Evolutionary conservation across 768 basidiomycete genomes (phyloP).

Genomic region (Tylopilus sp.): DNA sequence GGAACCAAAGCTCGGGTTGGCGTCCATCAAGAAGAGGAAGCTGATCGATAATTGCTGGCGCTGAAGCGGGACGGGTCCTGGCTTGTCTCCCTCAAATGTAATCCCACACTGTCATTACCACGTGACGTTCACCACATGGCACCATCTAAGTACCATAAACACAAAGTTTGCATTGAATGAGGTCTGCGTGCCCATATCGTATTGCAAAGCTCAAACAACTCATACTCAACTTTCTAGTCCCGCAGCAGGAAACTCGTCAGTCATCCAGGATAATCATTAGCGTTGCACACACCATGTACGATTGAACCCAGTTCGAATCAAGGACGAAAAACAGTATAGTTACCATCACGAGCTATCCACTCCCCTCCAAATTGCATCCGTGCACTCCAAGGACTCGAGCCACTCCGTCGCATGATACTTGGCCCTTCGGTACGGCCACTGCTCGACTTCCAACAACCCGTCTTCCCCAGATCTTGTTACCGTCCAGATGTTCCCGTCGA

Average conservation of each 20-base stretch:
- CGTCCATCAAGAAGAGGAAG: conserved; percentile 19
- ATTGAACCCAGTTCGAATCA: neutral
- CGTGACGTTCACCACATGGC: conserved; percentile 7
- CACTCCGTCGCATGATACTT: conserved; percentile 54
- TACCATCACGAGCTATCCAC: conserved; percentile 7
- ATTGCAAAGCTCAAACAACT: too few relatives aligned
- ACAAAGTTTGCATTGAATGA: too few relatives aligned
- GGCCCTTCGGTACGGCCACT: conserved; percentile 53
- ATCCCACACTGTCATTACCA: conserved; percentile 15
- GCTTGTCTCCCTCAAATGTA: neutral
- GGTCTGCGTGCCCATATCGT: too few relatives aligned
- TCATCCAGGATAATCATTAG: too few relatives aligned
- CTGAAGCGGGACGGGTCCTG: neutral
- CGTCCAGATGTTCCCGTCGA: conserved; percentile 55
- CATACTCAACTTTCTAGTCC: too few relatives aligned
- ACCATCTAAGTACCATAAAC: too few relatives aligned
- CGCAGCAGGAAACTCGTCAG: too few relatives aligned
- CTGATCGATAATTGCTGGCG: conserved; percentile 3
- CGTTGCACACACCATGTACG: neutral
- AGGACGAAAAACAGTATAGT: neutral
- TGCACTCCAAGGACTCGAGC: conserved; percentile 64
- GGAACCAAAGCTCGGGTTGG: conserved; percentile 22
- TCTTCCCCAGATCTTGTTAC: conserved; percentile 33
- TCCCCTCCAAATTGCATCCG: conserved; percentile 43
- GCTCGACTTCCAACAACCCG: conserved; percentile 42